Conservation (phyloP, 352 stramenopile species). For the Phytophthora sp. region DNA sequence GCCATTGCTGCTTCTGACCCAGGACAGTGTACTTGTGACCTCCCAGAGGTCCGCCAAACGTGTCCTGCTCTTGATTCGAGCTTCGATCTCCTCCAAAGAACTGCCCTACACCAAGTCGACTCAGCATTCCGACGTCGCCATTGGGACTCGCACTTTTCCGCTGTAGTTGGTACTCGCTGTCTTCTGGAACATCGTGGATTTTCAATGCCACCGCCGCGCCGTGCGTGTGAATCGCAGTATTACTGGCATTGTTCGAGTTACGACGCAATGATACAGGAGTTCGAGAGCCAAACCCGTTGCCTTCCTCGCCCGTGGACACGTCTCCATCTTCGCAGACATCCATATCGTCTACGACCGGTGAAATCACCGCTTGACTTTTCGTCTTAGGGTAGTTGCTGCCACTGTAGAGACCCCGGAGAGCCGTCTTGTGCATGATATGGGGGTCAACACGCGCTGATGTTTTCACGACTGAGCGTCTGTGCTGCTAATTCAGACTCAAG, state of each 20-base stretch:
- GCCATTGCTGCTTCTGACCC: constrained; percentile 72
- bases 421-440: constrained; percentile 46
- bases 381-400: constrained; percentile 41
- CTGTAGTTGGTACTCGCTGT: constrained; percentile 35
- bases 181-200: constrained; percentile 33
- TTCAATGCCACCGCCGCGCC: constrained; percentile 34
- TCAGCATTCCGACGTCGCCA: constrained; percentile 20
- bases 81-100: constrained; percentile 26
- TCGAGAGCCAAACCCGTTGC: constrained; percentile 29
- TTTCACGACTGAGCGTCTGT: constrained; percentile 5
- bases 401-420: constrained; percentile 51
- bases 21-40: constrained; percentile 57
- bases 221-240: constrained; percentile 9
- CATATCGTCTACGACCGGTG: constrained; percentile 51
- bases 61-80: constrained; percentile 53
- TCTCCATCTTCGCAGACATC: constrained; percentile 36
- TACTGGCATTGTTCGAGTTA: constrained; percentile 23
- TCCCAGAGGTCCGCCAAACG: constrained; percentile 2
- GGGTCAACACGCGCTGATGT: neutral
- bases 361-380: constrained; percentile 60
- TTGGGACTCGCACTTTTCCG: constrained; percentile 28
- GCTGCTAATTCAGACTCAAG: neutral
- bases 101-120: constrained; percentile 30
- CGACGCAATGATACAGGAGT: constrained; percentile 6
- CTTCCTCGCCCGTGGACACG: constrained; percentile 29